Base-by-base conservation (phyloP, 129 eudicot species). In the Deinandra increscens region DNA sequence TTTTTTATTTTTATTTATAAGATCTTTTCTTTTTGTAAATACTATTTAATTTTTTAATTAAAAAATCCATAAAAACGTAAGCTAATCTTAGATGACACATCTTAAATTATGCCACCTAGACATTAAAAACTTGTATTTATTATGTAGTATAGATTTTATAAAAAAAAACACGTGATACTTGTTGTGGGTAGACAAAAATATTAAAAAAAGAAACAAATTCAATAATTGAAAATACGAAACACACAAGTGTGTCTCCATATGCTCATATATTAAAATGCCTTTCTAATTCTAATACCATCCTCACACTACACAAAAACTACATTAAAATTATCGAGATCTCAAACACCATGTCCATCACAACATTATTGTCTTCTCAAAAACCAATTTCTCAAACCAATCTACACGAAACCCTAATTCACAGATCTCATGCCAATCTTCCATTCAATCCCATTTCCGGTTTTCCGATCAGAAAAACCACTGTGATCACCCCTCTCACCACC, bases 391-490 rank as follows among this genome's bases (percentile, higher is more conserved):
- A 42, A 12, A 17, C 51, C 14, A 69, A 76, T 61, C 8, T 76
- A 48, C 75, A 69, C 20, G 56, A 76, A 69, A 38, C 80, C 26
- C 36, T 26, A 60, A 61, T 29, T 50, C 64, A 69, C 1, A 76
- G 64, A 61, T 49, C 81, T 9, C 46, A 69, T 20, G 19, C 50
- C 18, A 76, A 33, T 8, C 22, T 39, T 18, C 75, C 71, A 49
- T 69, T 61, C 53, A 69, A 76, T 69, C 70, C 65, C 46, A 69
- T 69, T 76, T 76, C 70, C 17, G 34, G 81, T 69, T 69, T 76
- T 61, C 71, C 66, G 65, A 19, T 42, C 63, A 71, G 4, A 23
- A 42, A 71, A 44, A 38, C 14, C 68, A 20, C 56, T 7, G 14
- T 39, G 38, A 20, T 26, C 31, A 26, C 67, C 9, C 77, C 73